Percentiles rank a stretch among this genome's conserved stretches.
Conservation (phyloP, 805 yeast species). For the Pichia paraexigua region DNA sequence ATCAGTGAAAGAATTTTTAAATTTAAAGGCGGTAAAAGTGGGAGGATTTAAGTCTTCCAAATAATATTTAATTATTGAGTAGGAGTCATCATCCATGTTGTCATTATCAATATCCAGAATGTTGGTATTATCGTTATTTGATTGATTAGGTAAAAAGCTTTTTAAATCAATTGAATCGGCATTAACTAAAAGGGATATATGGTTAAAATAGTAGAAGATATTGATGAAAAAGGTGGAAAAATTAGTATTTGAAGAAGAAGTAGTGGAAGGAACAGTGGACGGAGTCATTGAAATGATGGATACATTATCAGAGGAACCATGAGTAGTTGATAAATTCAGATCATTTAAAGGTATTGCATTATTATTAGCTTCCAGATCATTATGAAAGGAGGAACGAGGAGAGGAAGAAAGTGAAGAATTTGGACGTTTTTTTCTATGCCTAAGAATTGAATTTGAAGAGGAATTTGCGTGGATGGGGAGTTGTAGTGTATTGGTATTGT, state of each 20-base stretch:
- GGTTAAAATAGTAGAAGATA: neutral
- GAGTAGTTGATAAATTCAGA: neutral
- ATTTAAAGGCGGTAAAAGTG: neutral
- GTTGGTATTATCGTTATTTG: neutral
- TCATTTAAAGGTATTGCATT: constrained; percentile 8
- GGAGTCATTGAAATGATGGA: neutral
- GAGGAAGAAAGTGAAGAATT: too few relatives aligned
- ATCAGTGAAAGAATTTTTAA: neutral
- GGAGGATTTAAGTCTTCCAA: neutral
- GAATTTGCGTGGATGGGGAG: neutral
- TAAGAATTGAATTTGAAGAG: neutral
- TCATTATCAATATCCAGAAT: neutral
- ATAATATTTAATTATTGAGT: neutral
- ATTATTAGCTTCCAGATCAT: constrained; percentile 11
- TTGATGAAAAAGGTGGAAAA: neutral
- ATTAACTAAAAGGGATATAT: neutral
- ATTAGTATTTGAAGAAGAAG: too few relatives aligned
- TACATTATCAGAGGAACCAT: neutral
- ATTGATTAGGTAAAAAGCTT: neutral
- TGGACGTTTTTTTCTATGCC: constrained; percentile 2
- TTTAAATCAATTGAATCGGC: neutral
- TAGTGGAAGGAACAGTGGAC: neutral
- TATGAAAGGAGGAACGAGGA: neutral
- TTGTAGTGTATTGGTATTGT: neutral
- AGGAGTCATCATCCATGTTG: neutral